Evolutionary conservation across 768 basidiomycete species (phyloP), one percentile per base, ranked within the genome.

Genomic region (Calocera viscosa): DNA sequence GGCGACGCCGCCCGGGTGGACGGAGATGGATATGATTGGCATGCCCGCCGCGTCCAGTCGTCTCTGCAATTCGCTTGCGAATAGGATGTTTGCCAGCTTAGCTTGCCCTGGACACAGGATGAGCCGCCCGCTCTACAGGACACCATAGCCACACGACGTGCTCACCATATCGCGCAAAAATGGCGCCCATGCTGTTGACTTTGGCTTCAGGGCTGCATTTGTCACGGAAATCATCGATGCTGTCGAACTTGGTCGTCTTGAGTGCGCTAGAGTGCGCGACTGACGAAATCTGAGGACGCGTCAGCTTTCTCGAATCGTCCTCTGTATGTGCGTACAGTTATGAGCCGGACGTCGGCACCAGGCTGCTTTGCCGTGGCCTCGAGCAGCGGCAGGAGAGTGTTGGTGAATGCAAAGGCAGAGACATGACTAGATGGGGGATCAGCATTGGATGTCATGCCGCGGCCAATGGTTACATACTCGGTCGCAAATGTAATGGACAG

Each of bases 311-410:
- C n/a, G n/a, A n/a, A n/a, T n/a, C n/a, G n/a, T n/a, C n/a, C n/a
- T n/a, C n/a, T n/a, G n/a, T n/a, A n/a, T n/a, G n/a, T n/a, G n/a
- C 39, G 41, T 35, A 69, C 69, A 10, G 40, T 65, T 14, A 69
- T 65, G 38, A 71, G 53, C 35, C 70, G 67, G 1, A 71, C 70
- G 60, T 71, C 70, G 1, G 70, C 43, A 5, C 63, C 64, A 1
- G 70, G 66, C 19, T 34, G 5, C 35, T 53, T 22, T 0, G 70
- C 30, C 0, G 70, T 69, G n/a, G 33, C 41, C 30, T 43, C 22
- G 2, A 71, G 65, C 30, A 69, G 43, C 2, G 68, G 70, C 17
- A 71, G 67, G 14, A 71, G 64, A 1, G 53, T 47, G 19, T 65
- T 53, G 2, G 69, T 68, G 41, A 71, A 64, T 39, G 67, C 65